These are phyloP conservation scores for Pestalotiopsis fici DNA, from an alignment of 2,329 filamentous ascomycete species.

Conservation along the genomic window DNA sequence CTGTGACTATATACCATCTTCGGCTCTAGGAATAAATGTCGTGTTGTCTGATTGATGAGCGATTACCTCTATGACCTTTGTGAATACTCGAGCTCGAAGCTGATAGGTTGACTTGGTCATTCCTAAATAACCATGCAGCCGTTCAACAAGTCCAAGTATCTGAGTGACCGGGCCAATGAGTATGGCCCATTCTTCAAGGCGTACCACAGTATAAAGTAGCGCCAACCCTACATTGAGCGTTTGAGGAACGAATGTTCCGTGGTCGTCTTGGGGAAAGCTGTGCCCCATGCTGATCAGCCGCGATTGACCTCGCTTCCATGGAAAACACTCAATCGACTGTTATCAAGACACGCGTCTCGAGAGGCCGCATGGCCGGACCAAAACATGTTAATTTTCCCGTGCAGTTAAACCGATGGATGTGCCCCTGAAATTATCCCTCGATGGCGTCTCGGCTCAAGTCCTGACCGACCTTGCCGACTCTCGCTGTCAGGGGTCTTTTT, in stretches of 20 bases:
- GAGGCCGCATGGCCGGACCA: neutral
- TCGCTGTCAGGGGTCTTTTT: neutral
- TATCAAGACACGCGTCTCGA: neutral
- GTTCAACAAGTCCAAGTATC: too few species aligned
- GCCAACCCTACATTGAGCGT: neutral
- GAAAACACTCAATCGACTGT: neutral
- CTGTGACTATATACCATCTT: too few species aligned
- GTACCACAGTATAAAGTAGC: neutral
- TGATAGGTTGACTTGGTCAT: too few species aligned
- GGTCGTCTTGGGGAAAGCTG: neutral
- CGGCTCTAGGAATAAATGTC: too few species aligned
- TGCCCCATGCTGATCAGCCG: neutral
- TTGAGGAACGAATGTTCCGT: neutral
- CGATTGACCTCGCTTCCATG: neutral
- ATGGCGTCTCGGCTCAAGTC: neutral
- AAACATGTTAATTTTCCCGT: neutral
- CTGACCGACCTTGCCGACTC: neutral
- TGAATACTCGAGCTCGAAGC: too few species aligned
- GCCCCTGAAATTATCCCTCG: neutral
- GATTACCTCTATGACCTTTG: too few species aligned
- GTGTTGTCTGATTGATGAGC: too few species aligned
- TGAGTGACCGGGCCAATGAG: too few species aligned
- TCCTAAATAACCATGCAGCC: too few species aligned
- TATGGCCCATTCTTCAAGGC: too few species aligned
- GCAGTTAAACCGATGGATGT: neutral